Percentiles rank a stretch among this genome's conserved stretches.
Evolutionary conservation across 352 stramenopile species (phyloP).

Genomic region (Phytopythium oedochilum): DNA sequence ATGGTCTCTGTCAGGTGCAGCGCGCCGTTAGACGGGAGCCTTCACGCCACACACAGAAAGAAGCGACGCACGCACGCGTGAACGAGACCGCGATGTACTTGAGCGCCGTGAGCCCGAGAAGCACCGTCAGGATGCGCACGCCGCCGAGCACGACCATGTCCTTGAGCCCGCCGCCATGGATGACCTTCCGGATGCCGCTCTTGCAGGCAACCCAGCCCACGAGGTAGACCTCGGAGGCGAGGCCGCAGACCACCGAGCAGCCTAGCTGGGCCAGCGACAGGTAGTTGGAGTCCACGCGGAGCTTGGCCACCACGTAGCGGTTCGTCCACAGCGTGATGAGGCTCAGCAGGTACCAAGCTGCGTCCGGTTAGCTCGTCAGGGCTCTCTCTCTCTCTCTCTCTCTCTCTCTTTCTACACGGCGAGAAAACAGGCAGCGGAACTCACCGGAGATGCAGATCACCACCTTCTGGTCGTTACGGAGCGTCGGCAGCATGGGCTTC

Average conservation of each 20-base stretch:
- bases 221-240: conserved; percentile 65
- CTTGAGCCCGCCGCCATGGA: conserved; percentile 59
- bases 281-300: conserved; percentile 72
- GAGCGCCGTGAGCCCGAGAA: conserved; percentile 87
- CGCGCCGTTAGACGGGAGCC: background rate
- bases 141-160: conserved; percentile 80
- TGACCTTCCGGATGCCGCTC: conserved; percentile 34
- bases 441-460: conserved; percentile 50
- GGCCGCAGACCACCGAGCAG: conserved; percentile 73
- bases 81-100: conserved; percentile 92
- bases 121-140: conserved; percentile 82
- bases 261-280: conserved; percentile 72
- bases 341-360: conserved; percentile 79
- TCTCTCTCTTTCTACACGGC: too few species aligned
- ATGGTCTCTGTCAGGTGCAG: conserved; percentile 74
- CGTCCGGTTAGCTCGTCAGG: background rate
- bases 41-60: background rate
- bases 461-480: conserved; percentile 50
- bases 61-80: conserved; percentile 39
- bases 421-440: conserved; percentile 4
- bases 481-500: conserved; percentile 16
- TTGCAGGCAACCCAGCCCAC: conserved; percentile 65
- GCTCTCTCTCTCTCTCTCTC: too few species aligned
- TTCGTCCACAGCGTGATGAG: conserved; percentile 83
- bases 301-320: conserved; percentile 70